Conservation (phyloP, 768 basidiomycete genomes). For the Pleurotus tuber-regium region DNA sequence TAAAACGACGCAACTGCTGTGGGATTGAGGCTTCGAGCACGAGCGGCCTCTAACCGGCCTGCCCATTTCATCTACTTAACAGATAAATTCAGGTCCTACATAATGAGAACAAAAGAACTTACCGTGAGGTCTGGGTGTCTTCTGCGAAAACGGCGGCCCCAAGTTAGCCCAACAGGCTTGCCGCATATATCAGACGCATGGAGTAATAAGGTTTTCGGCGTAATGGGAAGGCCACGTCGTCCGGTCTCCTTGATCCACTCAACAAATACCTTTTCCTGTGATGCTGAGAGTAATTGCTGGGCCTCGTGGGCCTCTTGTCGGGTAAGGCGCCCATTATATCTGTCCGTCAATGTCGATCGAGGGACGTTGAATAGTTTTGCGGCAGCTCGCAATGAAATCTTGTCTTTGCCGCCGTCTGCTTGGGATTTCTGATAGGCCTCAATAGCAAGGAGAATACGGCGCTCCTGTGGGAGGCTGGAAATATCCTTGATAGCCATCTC, state of each 20-base stretch:
- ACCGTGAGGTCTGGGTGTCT: conserved; percentile 18
- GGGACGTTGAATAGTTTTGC: neutral
- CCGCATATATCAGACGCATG: conserved; percentile 14
- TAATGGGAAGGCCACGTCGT: neutral
- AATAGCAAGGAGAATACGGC: too few relatives aligned
- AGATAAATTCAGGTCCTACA: neutral
- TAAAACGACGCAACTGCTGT: conserved; percentile 19
- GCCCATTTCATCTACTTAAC: conserved; percentile 15
- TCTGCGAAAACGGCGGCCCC: conserved; percentile 9
- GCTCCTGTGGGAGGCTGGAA: too few relatives aligned
- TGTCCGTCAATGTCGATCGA: neutral
- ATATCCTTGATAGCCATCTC: too few relatives aligned
- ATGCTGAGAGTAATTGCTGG: neutral
- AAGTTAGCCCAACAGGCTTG: conserved; percentile 12
- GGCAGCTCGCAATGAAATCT: neutral
- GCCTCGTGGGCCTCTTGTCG: neutral
- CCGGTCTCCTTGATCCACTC: neutral
- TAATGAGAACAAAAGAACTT: neutral
- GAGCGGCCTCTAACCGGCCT: conserved; percentile 16
- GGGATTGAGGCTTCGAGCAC: conserved; percentile 24
- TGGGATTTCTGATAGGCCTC: too few relatives aligned
- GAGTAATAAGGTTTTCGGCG: neutral
- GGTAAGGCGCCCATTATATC: neutral
- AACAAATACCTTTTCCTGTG: neutral
- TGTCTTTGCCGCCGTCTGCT: too few relatives aligned